Conservation (phyloP, 495 filamentous ascomycete species). For the Penicillium daleae region DNA sequence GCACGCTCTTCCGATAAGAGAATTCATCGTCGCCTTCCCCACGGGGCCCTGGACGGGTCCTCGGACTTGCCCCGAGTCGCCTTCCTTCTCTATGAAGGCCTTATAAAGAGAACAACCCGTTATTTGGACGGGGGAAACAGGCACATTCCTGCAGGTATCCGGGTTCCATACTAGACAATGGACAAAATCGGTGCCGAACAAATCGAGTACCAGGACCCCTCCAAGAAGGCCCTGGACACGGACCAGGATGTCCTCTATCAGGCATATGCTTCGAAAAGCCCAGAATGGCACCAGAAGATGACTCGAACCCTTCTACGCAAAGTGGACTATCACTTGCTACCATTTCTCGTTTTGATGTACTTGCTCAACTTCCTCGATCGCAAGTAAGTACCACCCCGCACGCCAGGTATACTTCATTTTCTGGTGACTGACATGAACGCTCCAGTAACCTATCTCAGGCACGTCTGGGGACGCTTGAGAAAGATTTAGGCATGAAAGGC, state of each 20-base stretch:
- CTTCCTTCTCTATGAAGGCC: neutral
- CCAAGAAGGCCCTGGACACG: constrained; percentile 13
- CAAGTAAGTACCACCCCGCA: constrained; percentile 34
- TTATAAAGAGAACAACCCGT: neutral
- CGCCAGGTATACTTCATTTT: neutral
- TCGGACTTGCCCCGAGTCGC: constrained; percentile 23
- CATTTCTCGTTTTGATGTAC: constrained; percentile 70
- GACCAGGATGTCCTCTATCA: constrained; percentile 39
- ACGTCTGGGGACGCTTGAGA: constrained; percentile 48
- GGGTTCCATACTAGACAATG: constrained; percentile 2
- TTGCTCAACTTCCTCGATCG: constrained; percentile 82
- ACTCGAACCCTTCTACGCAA: constrained; percentile 54
- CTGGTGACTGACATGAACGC: neutral
- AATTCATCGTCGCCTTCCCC: neutral
- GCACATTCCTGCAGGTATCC: neutral
- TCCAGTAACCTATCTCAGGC: constrained; percentile 40
- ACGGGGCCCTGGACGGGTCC: constrained; percentile 8
- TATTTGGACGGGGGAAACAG: neutral
- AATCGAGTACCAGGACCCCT: constrained; percentile 20
- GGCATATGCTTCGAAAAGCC: constrained; percentile 34
- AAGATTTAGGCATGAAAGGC: constrained; percentile 50
- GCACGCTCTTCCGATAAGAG: constrained; percentile 1
- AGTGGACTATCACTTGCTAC: constrained; percentile 63
- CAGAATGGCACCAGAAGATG: constrained; percentile 42
- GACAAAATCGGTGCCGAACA: constrained; percentile 22